Evolutionary conservation across 345 rosid species (phyloP).

Genomic region (Eucalyptus lansdowneana): DNA sequence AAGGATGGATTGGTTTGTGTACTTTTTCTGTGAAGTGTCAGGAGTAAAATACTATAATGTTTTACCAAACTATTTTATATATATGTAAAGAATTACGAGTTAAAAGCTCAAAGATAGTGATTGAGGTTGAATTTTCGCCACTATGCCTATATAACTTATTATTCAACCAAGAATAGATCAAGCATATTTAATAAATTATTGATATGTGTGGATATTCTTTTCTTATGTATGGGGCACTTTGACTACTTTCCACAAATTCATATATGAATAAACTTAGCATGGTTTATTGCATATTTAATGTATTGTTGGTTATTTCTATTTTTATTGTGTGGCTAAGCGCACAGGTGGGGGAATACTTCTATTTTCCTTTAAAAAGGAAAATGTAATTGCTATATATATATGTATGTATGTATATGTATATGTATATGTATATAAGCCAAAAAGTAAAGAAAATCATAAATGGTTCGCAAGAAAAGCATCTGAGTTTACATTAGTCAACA

Average conservation of each 20-base stretch:
- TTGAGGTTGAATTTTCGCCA: not conserved
- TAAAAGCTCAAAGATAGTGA: not conserved
- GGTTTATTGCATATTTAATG: not conserved
- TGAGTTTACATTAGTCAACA: not conserved
- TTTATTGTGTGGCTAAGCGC: not conserved
- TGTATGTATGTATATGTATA: too few species aligned
- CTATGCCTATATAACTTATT: not conserved
- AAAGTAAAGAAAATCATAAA: not conserved
- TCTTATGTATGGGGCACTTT: not conserved
- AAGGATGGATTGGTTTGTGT: not conserved
- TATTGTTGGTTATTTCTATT: not conserved
- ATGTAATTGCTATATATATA: not conserved
- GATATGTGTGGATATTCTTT: not conserved
- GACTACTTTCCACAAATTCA: not conserved
- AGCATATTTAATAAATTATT: not conserved
- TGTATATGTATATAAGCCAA: too few species aligned
- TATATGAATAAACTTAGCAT: not conserved
- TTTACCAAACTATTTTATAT: not conserved
- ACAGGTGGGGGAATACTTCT: not conserved
- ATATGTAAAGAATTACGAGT: not conserved
- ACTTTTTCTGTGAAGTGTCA: not conserved
- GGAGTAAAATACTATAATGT: not conserved
- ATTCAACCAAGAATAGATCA: not conserved
- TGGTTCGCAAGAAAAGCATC: not conserved
- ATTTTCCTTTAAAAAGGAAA: not conserved